Evolutionary conservation across 768 basidiomycete genomes (phyloP), one percentile per base, ranked within the genome.

Genomic region (Lentinula detonsa): DNA sequence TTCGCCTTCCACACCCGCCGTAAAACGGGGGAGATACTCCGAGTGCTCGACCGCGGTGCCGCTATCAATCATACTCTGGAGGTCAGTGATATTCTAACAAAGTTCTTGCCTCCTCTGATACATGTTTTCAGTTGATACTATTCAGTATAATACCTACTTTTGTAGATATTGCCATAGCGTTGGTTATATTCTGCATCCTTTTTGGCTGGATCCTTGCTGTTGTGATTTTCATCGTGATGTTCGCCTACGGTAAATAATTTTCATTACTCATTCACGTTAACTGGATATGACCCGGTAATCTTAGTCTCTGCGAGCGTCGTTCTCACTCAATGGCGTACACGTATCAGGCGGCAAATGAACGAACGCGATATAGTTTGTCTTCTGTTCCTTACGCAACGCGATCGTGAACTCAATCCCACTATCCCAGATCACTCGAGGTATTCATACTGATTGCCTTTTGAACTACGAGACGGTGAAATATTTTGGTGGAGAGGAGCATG

Each of bases 391-490:
- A 31, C 33, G 28, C 18, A 35, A 45, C 31, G 16, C 42, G 21
- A 21, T 13, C 37, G 34, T 10, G 34, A 21, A 37, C 15, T 60
- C 58, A 10, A 62, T 40, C 5, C 56, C 10, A 18, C 43, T 34
- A 37, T 8, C 9, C 6, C 53, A 88, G 86, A 72, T 87, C 28
- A 92, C 87, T 23, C 84, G 93, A 42, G 90, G 88, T 8, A 94
- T 94, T 57, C 88, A 91, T 65, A 87, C 90, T 4, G 92, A 94
- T 67, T 86, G 85, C 65, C 73, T 93, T 33, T 80, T 91, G 56
- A 90, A 90, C 68, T 91, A 90, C 62, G 89, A 90, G 71, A 93
- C 91, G 4, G 88, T 93, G 66, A 95, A 92, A 71, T 92, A 92
- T 70, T 95, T 94, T 69, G 85, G 85, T n/a, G 89, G 91, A 15